A percentile compares a stretch with the other conserved stretches of the same genome.
phyloP scores from a whole-genome alignment of 1,284 basidiomycete species.

The Ceratobasidium sp. region DNA sequence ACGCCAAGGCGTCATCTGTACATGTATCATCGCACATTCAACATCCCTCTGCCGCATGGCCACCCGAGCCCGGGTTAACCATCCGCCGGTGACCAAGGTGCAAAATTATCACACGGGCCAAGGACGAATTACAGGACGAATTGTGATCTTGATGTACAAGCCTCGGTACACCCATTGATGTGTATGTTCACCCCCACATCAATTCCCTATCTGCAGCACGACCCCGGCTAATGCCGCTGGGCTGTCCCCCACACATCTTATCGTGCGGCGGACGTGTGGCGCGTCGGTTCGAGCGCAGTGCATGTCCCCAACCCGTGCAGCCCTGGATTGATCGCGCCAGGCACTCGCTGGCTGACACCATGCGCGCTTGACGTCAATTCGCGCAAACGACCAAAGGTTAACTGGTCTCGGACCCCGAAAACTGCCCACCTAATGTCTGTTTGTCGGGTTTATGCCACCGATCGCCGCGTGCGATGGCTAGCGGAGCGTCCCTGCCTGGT shows the following conservation, averaged over 20 bases:
- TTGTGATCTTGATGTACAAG: neutral
- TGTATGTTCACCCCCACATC: neutral
- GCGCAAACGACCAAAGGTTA: constrained; percentile 11
- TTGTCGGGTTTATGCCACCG: neutral
- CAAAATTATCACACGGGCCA: constrained; percentile 9
- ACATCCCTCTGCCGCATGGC: constrained; percentile 18
- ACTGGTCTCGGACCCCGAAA: neutral
- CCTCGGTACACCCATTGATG: neutral
- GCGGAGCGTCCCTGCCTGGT: too few species aligned
- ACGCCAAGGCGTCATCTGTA: constrained; percentile 29
- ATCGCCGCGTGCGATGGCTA: neutral
- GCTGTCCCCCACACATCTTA: neutral
- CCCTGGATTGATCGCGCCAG: neutral
- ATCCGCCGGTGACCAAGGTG: constrained; percentile 18
- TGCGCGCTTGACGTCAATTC: constrained; percentile 27
- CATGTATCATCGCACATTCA: constrained; percentile 29
- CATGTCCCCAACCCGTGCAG: neutral
- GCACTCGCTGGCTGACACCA: neutral
- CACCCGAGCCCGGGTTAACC: constrained; percentile 1
- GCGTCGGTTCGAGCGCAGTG: neutral
- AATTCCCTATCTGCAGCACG: neutral
- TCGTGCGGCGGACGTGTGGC: neutral
- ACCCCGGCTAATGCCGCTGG: too few species aligned
- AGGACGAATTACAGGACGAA: constrained; percentile 28
- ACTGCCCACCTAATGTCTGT: neutral